phyloP scores from a whole-genome alignment of 192 early-diverging fungal species.

The Backusella psychrophila region DNA sequence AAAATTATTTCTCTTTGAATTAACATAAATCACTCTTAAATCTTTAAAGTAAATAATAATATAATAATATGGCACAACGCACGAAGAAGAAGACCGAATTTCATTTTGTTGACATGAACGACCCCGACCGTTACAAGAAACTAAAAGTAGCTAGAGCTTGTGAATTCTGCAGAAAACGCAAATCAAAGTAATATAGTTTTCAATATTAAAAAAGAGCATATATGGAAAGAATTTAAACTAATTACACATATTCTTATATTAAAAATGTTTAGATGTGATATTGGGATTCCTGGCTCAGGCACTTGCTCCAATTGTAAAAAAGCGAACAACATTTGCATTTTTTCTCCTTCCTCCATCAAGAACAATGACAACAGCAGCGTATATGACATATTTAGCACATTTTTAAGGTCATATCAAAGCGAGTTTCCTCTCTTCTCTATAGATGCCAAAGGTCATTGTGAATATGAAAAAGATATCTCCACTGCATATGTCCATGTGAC shows the following conservation, averaged over 20 bases:
- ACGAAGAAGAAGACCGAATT: not conserved
- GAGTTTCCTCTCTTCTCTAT: constrained; percentile 4
- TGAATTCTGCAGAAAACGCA: constrained; percentile 27
- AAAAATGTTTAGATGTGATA: constrained; percentile 17
- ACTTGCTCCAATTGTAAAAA: constrained; percentile 20
- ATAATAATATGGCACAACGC: not conserved
- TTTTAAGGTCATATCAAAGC: not conserved
- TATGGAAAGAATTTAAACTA: not conserved
- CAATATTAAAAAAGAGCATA: not conserved
- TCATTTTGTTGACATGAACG: constrained; percentile 30
- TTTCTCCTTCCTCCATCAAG: not conserved
- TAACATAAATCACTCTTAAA: not conserved
- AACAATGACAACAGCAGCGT: not conserved
- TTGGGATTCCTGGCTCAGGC: constrained; percentile 21
- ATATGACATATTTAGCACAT: not conserved
- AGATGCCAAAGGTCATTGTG: constrained; percentile 5
- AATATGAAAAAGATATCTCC: not conserved
- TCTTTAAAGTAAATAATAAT: not conserved
- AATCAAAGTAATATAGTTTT: constrained; percentile 24
- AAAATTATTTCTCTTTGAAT: not conserved
- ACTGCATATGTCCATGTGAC: not conserved
- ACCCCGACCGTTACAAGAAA: constrained; percentile 27
- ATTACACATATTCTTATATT: not conserved
- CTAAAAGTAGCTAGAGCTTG: constrained; percentile 26
- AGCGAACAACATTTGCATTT: constrained; percentile 8